Conservation (phyloP, 441 rosid species). For the Bocquillonia castaneifolia region DNA sequence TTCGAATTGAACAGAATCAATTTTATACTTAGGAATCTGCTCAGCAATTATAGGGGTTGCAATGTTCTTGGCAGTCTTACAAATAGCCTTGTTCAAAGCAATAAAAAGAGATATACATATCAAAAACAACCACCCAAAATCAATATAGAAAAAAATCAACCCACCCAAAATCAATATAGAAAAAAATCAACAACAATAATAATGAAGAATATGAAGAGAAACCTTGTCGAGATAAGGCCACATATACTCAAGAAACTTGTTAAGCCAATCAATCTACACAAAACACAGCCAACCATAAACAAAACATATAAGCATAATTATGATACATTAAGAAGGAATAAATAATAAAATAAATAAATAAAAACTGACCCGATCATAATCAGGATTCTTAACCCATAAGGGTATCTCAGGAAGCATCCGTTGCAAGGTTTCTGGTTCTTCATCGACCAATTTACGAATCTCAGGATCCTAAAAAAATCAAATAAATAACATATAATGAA, state of each 20-base stretch:
- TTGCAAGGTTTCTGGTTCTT: constrained; percentile 66
- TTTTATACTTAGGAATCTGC: constrained; percentile 91
- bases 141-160: constrained; percentile 8
- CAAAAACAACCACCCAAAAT: neutral
- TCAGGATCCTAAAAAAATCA: constrained; percentile 56
- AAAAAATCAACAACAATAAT: constrained; percentile 13
- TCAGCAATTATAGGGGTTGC: constrained; percentile 82
- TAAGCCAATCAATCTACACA: constrained; percentile 87
- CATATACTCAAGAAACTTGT: constrained; percentile 66
- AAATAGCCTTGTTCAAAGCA: constrained; percentile 60
- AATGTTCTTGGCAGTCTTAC: constrained; percentile 63
- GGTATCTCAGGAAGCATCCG: constrained; percentile 95
- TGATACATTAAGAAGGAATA: too few species aligned
- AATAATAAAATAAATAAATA: neutral
- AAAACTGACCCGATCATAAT: constrained; percentile 73
- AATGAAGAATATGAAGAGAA: constrained; percentile 9
- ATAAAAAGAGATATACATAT: too few species aligned
- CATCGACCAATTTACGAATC: constrained; percentile 60
- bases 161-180: constrained; percentile 9
- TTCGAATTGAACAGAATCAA: constrained; percentile 85
- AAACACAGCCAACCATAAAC: neutral
- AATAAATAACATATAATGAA: too few species aligned
- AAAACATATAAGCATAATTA: too few species aligned
- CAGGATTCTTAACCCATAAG: constrained; percentile 88
- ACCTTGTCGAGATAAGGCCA: constrained; percentile 99